Percentiles rank a stretch among this genome's conserved stretches.
phyloP scores from a whole-genome alignment of 345 rosid species.

The Rhodamnia rubescens region DNA sequence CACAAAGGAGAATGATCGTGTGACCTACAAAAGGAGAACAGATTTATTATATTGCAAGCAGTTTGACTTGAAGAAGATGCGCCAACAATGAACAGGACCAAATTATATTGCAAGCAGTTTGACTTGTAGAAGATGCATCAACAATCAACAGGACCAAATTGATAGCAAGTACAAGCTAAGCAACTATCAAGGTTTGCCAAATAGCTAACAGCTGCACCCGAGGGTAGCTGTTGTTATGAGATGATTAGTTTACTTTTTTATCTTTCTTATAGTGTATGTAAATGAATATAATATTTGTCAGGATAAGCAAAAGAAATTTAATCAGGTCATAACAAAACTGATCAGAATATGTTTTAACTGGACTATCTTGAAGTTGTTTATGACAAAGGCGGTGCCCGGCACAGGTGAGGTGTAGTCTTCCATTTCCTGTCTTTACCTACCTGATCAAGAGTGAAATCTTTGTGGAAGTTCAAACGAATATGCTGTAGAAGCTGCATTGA shows the following conservation, averaged over 20 bases:
- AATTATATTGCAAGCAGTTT: not conserved
- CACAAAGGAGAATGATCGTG: conserved; percentile 61
- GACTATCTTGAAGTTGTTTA: not conserved
- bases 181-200: not conserved
- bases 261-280: not conserved
- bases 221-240: not conserved
- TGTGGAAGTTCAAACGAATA: conserved; percentile 49
- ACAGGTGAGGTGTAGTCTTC: not conserved
- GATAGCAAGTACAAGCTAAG: not conserved
- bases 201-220: not conserved
- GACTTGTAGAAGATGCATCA: not conserved
- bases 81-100: not conserved
- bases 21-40: conserved; percentile 34
- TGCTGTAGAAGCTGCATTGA: conserved; percentile 59
- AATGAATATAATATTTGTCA: not conserved
- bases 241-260: not conserved
- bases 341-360: not conserved
- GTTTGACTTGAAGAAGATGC: not conserved
- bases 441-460: conserved; percentile 73
- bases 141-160: not conserved
- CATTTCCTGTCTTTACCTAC: conserved; percentile 17
- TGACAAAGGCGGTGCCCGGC: not conserved
- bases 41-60: not conserved
- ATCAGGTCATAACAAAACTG: not conserved
- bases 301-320: not conserved